A percentile compares a stretch with the other conserved stretches of the same genome.
These are phyloP conservation scores for Tolypocladium cylindrosporum DNA, from an alignment of 2,329 filamentous ascomycete genomes.

Conservation along the genomic window DNA sequence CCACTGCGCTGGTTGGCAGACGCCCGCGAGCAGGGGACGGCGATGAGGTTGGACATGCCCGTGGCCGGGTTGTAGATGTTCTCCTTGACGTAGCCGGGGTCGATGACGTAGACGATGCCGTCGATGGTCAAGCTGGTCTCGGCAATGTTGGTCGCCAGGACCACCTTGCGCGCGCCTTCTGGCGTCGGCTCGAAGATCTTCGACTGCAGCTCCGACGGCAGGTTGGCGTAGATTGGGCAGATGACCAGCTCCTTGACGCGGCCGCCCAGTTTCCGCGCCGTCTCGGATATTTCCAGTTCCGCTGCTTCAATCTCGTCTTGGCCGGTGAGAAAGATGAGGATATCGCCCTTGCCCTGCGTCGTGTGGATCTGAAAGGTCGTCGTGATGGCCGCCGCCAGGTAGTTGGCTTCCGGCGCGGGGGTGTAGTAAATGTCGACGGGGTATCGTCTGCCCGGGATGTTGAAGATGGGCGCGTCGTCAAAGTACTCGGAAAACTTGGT, in stretches of 20 bases:
- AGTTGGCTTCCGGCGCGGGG: conserved; percentile 85
- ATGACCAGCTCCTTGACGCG: conserved; percentile 82
- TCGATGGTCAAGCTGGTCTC: conserved; percentile 95
- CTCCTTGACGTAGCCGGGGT: conserved; percentile 91
- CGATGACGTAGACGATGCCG: conserved; percentile 91
- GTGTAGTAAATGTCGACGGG: conserved; percentile 90
- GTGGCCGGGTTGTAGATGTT: conserved; percentile 87
- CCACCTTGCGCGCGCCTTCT: conserved; percentile 74
- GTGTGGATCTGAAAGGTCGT: conserved; percentile 95
- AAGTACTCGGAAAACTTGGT: conserved; percentile 89
- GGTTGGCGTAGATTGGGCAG: conserved; percentile 86
- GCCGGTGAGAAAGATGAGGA: conserved; percentile 88
- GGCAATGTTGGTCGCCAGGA: conserved; percentile 92
- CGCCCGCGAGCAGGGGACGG: conserved; percentile 83
- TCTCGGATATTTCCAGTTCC: conserved; percentile 75
- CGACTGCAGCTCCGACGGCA: conserved; percentile 81
- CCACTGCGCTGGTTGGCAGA: conserved; percentile 90
- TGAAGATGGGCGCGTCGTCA: conserved; percentile 87
- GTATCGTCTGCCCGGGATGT: conserved; percentile 81
- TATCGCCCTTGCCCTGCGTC: conserved; percentile 74
- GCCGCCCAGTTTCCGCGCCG: conserved; percentile 73
- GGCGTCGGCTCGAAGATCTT: conserved; percentile 95
- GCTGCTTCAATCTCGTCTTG: conserved; percentile 94
- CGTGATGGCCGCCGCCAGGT: conserved; percentile 80
- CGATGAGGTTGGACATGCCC: conserved; percentile 84